These are phyloP conservation scores for Fusarium beomiforme DNA, from an alignment of 2,329 filamentous ascomycete species.

Conservation along the genomic window DNA sequence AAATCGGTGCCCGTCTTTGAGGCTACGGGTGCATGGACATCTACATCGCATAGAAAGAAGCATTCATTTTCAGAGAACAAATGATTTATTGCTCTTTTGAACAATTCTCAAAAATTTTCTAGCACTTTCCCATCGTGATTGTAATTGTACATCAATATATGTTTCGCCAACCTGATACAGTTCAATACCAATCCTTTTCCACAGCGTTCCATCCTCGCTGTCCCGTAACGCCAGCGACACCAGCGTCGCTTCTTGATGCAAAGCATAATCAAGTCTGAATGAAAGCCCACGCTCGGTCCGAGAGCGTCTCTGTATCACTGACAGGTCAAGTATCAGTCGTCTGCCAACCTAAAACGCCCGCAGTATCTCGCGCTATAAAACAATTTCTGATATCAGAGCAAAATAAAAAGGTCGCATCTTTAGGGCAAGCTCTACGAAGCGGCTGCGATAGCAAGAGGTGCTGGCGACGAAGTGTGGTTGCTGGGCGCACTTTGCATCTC, in stretches of 20 bases:
- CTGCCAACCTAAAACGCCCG: slow-evolving; percentile 31
- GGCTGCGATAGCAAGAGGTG: slow-evolving; percentile 58
- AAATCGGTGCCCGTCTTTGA: neutral
- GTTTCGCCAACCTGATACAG: slow-evolving; percentile 12
- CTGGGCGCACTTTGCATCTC: slow-evolving; percentile 65
- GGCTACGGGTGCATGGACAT: neutral
- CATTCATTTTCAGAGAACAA: neutral
- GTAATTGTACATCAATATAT: slow-evolving; percentile 26
- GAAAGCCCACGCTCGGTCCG: slow-evolving; percentile 23
- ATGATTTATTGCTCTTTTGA: slow-evolving; percentile 8
- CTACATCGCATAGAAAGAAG: neutral
- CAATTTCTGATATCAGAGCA: slow-evolving; percentile 14
- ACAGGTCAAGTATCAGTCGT: slow-evolving; percentile 20
- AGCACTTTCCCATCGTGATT: slow-evolving; percentile 13
- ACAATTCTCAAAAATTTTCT: slow-evolving; percentile 16
- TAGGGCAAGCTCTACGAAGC: slow-evolving; percentile 48
- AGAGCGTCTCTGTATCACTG: slow-evolving; percentile 4
- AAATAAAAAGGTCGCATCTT: neutral
- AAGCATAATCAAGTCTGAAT: slow-evolving; percentile 9
- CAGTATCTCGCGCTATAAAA: slow-evolving; percentile 23
- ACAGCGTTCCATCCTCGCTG: slow-evolving; percentile 30
- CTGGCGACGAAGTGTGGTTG: slow-evolving; percentile 62
- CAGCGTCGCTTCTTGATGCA: slow-evolving; percentile 36
- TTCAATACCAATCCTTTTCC: slow-evolving; percentile 27
- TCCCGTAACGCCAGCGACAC: slow-evolving; percentile 45